Base-by-base conservation (phyloP, 1,284 basidiomycete species). In the Fomitopsis pinicola region DNA sequence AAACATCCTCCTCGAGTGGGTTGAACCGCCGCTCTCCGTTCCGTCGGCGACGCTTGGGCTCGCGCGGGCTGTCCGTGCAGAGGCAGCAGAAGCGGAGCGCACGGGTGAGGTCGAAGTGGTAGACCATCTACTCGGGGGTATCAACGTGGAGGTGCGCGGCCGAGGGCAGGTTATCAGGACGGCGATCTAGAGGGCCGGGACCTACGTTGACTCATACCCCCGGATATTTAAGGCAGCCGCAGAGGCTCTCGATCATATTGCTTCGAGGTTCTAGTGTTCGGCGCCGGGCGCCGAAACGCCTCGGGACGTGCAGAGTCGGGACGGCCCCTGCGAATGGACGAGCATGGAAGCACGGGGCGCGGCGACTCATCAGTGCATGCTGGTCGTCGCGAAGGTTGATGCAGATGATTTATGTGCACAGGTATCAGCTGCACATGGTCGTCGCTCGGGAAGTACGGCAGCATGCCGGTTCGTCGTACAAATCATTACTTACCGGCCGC, bases 11-110 rank as follows among this genome's bases (percentile, higher is more conserved):
- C 42, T 55, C 54, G 36, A 57, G 54, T 48, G 62, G 57, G 55
- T 68, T 62, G 52, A 54, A 54, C 12, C 22, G 44, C 9, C 44
- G 52, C 35, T 54, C 35, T 36, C 36, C 14, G 52, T 35, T 53
- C 14, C 52, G 52, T 38, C 52, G 52, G 35, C 36, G 35, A 17
- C 33, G 2, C 36, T 36, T 36, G 35, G 52, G 14, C 7, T 54
- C 35, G 19, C 19, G 12, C 14, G 52, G 5, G 17, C 42, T 65
- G 57, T 38, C 66, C 57, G 59, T 57, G 52, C 72, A 72, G 38
- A 74, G 63, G 22, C 67, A 64, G 45, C 67, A 69, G 46, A 66
- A 59, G 42, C 36, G 38, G 5, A 74, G 55, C 12, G 63, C 68
- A 40, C 64, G 60, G 50, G 68, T 35, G 35, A 72, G 22, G 52